phyloP scores from a whole-genome alignment of 1,284 basidiomycete species.

The Lignosus rhinocerotis region DNA sequence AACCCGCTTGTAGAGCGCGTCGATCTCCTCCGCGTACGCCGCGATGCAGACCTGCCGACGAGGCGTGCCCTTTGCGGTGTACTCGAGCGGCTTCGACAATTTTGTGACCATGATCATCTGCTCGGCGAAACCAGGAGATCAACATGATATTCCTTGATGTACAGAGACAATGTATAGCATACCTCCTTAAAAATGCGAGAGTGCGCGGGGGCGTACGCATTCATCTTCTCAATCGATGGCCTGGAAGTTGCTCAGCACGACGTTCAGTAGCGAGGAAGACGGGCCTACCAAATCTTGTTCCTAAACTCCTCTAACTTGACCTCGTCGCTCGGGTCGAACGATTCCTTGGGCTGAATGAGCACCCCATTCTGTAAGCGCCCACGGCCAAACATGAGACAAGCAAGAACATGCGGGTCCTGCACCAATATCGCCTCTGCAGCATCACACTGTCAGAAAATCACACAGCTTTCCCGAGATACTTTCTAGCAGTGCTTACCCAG shows the following conservation, averaged over 20 bases:
- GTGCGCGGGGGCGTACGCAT: constrained; percentile 39
- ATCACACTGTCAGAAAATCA: background rate
- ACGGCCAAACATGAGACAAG: constrained; percentile 40
- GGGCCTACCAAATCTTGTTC: constrained; percentile 33
- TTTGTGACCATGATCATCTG: constrained; percentile 34
- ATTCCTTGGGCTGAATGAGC: constrained; percentile 31
- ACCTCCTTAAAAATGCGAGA: constrained; percentile 40
- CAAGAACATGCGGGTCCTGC: constrained; percentile 30
- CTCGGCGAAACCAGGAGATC: background rate
- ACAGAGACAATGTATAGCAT: background rate
- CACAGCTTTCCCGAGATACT: background rate
- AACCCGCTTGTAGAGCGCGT: constrained; percentile 31
- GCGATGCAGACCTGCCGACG: constrained; percentile 33
- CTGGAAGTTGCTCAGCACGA: constrained; percentile 27
- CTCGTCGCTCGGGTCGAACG: constrained; percentile 29
- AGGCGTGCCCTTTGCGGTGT: constrained; percentile 35
- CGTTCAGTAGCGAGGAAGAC: background rate
- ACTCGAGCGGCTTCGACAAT: constrained; percentile 31
- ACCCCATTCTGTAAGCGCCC: constrained; percentile 38
- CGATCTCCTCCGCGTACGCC: constrained; percentile 34
- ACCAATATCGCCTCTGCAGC: constrained; percentile 31
- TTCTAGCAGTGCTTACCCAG: constrained; percentile 23
- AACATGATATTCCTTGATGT: background rate
- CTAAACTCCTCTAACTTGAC: constrained; percentile 27
- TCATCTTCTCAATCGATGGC: constrained; percentile 38